A percentile compares a stretch with the other conserved stretches of the same genome.
Conservation (phyloP, 805 yeast species). For the Starmerella apicola region DNA sequence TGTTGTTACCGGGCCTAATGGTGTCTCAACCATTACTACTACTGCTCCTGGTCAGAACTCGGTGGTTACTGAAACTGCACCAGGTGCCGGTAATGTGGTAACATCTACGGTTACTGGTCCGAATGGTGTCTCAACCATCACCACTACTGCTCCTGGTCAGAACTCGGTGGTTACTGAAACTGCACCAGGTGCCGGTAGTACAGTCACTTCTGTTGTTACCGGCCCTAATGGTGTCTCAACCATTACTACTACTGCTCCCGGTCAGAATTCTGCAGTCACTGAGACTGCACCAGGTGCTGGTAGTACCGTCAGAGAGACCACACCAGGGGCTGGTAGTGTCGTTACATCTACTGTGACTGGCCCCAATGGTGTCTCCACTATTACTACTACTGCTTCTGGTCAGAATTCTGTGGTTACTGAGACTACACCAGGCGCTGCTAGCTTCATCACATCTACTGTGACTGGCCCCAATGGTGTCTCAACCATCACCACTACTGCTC, state of each 20-base stretch:
- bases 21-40: neutral
- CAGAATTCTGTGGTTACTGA: neutral
- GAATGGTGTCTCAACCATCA: neutral
- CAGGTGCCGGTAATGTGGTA: neutral
- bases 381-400: neutral
- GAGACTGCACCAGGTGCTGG: neutral
- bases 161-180: neutral
- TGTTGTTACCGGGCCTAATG: neutral
- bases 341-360: neutral
- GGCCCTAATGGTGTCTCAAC: neutral
- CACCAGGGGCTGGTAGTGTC: neutral
- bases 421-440: neutral
- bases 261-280: neutral
- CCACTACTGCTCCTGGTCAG: neutral
- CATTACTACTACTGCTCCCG: neutral
- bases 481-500: neutral
- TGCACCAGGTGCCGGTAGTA: neutral
- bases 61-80: neutral
- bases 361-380: neutral
- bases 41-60: neutral
- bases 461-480: neutral
- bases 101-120: constrained; percentile 1
- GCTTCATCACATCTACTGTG: neutral
- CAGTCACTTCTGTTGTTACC: neutral
- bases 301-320: neutral